These are phyloP conservation scores for Boletus calvinii DNA, from an alignment of 1,284 basidiomycete species.

Conservation along the genomic window DNA sequence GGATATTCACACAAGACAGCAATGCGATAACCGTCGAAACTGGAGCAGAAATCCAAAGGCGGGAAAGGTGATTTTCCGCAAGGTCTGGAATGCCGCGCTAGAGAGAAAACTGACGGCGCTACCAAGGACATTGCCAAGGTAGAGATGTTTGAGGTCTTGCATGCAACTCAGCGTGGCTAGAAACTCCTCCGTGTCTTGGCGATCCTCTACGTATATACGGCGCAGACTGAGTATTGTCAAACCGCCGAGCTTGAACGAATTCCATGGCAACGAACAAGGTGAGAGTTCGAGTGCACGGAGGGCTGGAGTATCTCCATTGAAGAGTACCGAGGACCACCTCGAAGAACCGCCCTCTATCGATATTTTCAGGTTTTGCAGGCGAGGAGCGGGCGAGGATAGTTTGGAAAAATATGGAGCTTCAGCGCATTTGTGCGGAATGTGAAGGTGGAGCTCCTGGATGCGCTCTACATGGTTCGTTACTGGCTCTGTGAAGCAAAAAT, in stretches of 20 bases:
- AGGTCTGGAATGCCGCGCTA: not conserved
- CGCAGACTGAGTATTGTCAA: not conserved
- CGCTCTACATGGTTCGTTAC: not conserved
- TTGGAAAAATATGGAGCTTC: too few species aligned
- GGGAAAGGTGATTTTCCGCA: not conserved
- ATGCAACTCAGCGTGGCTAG: not conserved
- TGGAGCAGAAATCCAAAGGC: not conserved
- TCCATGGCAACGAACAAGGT: not conserved
- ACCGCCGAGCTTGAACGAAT: not conserved
- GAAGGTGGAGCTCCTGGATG: not conserved
- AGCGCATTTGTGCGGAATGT: not conserved
- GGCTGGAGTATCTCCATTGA: not conserved
- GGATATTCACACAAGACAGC: conserved; percentile 1
- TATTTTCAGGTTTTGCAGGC: not conserved
- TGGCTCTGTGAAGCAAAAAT: too few species aligned
- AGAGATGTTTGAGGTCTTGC: not conserved
- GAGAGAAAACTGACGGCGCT: not conserved
- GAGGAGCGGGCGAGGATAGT: not conserved
- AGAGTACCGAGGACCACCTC: too few species aligned
- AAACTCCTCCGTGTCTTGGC: not conserved
- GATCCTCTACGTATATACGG: too few species aligned
- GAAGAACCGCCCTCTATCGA: too few species aligned
- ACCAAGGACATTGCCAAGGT: not conserved
- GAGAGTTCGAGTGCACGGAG: not conserved
- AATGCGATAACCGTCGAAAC: not conserved